Conservation (phyloP, 352 stramenopile species). For the Phytophthora pisi region DNA sequence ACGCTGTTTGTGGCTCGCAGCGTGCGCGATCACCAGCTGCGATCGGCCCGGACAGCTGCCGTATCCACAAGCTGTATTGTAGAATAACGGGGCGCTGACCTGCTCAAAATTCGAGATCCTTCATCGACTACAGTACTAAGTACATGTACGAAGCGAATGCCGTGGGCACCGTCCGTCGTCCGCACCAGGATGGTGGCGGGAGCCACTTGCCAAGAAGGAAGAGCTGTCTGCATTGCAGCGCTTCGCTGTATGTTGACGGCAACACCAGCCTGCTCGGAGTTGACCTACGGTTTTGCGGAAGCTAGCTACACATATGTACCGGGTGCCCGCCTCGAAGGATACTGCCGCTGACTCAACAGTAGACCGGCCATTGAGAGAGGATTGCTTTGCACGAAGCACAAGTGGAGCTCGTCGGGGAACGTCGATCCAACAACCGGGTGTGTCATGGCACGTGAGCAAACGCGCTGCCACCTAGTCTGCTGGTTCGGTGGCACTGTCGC, state of each 20-base stretch:
- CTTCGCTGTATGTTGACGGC: background rate
- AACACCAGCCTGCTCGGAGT: too few species aligned
- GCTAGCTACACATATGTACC: too few species aligned
- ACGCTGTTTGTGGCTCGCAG: conserved; percentile 2
- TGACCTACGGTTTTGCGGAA: too few species aligned
- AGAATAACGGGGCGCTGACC: too few species aligned
- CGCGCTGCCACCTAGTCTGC: conserved; percentile 4
- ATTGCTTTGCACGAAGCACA: background rate
- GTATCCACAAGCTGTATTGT: background rate
- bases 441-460: background rate
- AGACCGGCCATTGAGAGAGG: background rate
- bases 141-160: too few species aligned
- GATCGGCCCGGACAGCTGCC: background rate
- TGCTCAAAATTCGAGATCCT: too few species aligned
- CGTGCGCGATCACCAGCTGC: background rate
- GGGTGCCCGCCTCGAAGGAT: background rate
- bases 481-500: conserved; percentile 4
- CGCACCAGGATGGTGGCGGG: background rate
- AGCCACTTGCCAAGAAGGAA: background rate
- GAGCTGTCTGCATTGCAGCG: background rate
- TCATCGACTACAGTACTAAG: too few species aligned
- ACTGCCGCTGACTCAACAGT: background rate
- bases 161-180: too few species aligned
- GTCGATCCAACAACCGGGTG: too few species aligned
- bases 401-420: too few species aligned